phyloP scores from a whole-genome alignment of 331 rosid species.

The Quercus tomentella region DNA sequence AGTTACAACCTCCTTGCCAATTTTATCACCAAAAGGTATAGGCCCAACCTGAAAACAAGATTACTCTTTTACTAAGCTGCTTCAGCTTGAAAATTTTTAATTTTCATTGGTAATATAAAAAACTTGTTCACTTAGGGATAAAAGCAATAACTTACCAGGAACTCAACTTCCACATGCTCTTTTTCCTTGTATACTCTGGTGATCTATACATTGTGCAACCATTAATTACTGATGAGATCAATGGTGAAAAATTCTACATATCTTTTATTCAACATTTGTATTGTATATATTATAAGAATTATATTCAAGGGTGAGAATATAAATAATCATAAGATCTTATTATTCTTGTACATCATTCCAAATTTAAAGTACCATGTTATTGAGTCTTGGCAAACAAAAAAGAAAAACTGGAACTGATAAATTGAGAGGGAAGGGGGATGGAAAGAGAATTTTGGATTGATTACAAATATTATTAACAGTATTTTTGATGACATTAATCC shows the following conservation, averaged over 20 bases:
- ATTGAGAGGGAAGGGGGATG: too few relatives aligned
- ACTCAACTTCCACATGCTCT: conserved; percentile 79
- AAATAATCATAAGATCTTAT: too few relatives aligned
- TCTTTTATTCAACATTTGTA: background rate
- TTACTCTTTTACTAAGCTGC: background rate
- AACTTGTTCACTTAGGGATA: background rate
- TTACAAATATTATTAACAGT: background rate
- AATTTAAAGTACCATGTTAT: too few relatives aligned
- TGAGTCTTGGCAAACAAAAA: too few relatives aligned
- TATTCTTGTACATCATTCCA: too few relatives aligned
- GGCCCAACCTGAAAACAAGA: conserved; percentile 66
- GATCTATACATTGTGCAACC: conserved; percentile 26
- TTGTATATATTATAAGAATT: too few relatives aligned
- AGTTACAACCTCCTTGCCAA: conserved; percentile 77
- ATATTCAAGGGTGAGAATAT: too few relatives aligned
- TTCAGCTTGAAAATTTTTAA: background rate
- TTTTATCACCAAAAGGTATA: conserved; percentile 62
- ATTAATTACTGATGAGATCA: background rate
- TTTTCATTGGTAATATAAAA: background rate
- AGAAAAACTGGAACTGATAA: too few relatives aligned
- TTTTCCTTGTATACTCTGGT: conserved; percentile 68
- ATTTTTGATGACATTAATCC: background rate
- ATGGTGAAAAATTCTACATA: background rate
- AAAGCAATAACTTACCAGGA: background rate
- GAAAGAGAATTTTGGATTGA: too few relatives aligned